Evolutionary conservation across 2,329 filamentous ascomycete species (phyloP).

Genomic region (Colletotrichum costaricense): DNA sequence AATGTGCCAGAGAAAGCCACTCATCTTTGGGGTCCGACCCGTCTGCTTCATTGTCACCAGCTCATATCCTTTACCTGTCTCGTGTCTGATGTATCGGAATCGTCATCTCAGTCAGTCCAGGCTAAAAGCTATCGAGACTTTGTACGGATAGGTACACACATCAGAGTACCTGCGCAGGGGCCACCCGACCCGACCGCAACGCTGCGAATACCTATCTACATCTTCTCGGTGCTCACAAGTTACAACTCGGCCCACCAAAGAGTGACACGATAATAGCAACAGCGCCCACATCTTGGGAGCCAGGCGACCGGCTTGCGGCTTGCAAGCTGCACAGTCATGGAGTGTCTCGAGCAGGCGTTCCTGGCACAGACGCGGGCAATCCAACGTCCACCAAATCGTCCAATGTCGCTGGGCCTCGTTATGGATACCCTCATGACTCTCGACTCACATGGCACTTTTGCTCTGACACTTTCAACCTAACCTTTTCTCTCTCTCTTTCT

Average conservation of each 20-base stretch:
- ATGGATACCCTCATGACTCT: constrained; percentile 2
- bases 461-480: constrained; percentile 1
- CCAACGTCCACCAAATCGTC: constrained; percentile 1
- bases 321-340: background rate
- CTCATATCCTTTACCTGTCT: background rate
- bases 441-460: background rate
- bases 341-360: constrained; percentile 1
- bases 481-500: background rate
- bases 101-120: background rate
- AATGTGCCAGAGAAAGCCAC: background rate
- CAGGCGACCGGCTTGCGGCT: no score
- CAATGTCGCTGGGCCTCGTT: background rate
- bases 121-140: background rate
- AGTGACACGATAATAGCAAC: background rate
- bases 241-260: background rate
- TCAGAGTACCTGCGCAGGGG: background rate
- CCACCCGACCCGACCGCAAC: constrained; percentile 9
- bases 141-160: background rate
- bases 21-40: background rate
- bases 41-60: background rate
- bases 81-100: background rate
- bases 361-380: background rate
- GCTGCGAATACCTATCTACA: background rate
- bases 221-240: background rate
- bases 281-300: background rate